phyloP scores from a whole-genome alignment of 1,139 yeast species.

The Sugiyamaella sp. region DNA sequence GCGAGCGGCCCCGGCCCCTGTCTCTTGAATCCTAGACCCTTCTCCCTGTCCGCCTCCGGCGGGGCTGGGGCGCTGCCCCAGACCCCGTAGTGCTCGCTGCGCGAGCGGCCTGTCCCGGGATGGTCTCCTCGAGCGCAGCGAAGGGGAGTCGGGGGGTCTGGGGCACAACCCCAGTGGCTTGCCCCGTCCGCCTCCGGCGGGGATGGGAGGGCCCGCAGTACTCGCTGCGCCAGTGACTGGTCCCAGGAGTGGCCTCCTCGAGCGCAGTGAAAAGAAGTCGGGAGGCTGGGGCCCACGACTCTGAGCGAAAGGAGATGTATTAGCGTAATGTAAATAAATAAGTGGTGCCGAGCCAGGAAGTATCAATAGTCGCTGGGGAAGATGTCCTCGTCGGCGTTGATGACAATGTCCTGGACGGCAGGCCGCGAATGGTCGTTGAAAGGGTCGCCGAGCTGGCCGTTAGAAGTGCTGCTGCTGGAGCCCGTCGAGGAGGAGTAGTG shows the following conservation, averaged over 20 bases:
- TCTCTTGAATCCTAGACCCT: background rate
- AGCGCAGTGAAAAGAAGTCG: no score
- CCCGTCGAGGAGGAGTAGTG: constrained; percentile 11
- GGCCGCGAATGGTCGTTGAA: constrained; percentile 26
- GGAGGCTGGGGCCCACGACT: no score
- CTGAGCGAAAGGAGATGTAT: background rate
- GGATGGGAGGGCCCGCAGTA: no score
- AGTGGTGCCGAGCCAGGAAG: background rate
- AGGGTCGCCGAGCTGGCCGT: background rate
- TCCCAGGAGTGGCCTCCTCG: no score
- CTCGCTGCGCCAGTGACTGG: no score
- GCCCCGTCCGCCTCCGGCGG: no score
- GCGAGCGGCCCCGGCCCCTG: background rate
- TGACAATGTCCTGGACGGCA: constrained; percentile 31
- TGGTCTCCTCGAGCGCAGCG: no score
- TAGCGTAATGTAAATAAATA: constrained; percentile 4
- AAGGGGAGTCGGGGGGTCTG: no score
- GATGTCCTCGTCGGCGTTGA: constrained; percentile 32
- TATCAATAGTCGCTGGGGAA: constrained; percentile 32
- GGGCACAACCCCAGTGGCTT: background rate
- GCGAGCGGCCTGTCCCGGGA: background rate
- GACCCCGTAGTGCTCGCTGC: background rate
- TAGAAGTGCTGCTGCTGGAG: background rate
- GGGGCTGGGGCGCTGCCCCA: background rate
- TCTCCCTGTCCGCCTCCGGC: constrained; percentile 3